phyloP scores from a whole-genome alignment of 2,329 filamentous ascomycete genomes.

The Cryphonectria radicalis region DNA sequence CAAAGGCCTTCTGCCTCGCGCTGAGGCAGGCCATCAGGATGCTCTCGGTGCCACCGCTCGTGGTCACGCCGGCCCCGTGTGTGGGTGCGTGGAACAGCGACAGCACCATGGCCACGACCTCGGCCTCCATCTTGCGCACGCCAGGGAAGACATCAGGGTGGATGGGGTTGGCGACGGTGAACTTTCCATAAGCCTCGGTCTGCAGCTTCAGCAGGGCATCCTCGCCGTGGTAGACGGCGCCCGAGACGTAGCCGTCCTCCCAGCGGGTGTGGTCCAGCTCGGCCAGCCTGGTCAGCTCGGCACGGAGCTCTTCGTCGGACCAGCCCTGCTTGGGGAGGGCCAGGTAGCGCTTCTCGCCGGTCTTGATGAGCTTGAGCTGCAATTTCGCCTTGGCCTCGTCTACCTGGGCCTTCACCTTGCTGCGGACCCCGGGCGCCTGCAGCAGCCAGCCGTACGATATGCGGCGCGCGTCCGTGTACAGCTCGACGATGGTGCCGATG shows the following conservation, averaged over 20 bases:
- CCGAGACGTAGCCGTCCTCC: conserved; percentile 94
- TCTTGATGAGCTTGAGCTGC: conserved; percentile 80
- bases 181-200: conserved; percentile 89
- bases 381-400: conserved; percentile 78
- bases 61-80: conserved; percentile 86
- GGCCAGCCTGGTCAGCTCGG: conserved; percentile 78
- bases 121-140: conserved; percentile 98
- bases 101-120: conserved; percentile 94
- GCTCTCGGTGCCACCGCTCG: conserved; percentile 91
- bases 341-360: conserved; percentile 72
- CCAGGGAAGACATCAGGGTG: conserved; percentile 98
- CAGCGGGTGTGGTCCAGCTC: conserved; percentile 92
- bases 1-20: conserved; percentile 85
- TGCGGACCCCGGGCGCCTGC: conserved; percentile 81
- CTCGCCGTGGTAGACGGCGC: conserved; percentile 95
- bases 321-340: conserved; percentile 83
- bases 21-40: conserved; percentile 94
- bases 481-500: conserved; percentile 74
- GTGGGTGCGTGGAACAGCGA: conserved; percentile 86
- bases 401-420: conserved; percentile 84
- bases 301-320: conserved; percentile 75
- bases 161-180: conserved; percentile 94
- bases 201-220: conserved; percentile 81
- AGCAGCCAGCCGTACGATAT: conserved; percentile 85
- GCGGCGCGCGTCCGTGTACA: conserved; percentile 73